Conservation (phyloP, 441 rosid genomes). For the Populus trichocarpa region DNA sequence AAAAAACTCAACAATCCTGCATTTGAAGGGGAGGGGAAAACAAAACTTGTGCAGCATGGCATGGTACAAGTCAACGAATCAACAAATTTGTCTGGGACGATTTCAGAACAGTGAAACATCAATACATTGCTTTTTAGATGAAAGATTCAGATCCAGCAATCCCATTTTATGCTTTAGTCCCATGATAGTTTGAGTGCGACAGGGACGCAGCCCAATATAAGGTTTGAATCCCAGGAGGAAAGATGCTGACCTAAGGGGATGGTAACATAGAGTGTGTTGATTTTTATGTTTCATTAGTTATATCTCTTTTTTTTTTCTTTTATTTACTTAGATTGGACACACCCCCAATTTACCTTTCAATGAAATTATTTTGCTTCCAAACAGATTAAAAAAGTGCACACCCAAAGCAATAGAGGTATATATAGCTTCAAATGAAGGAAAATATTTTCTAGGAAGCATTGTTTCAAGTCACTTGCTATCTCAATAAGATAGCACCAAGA, state of each 20-base stretch:
- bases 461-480: background rate
- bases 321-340: background rate
- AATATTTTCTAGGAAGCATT: background rate
- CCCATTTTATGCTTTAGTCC: background rate
- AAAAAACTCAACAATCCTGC: background rate
- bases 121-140: background rate
- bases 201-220: background rate
- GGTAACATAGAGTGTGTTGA: background rate
- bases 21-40: background rate
- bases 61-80: background rate
- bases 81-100: background rate
- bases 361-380: background rate
- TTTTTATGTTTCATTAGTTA: background rate
- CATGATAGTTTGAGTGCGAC: background rate
- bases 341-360: background rate
- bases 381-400: background rate
- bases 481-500: background rate
- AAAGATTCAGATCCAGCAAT: background rate
- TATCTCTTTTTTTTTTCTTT: background rate
- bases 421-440: background rate
- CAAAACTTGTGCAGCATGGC: background rate
- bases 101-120: background rate
- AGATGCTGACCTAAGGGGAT: background rate
- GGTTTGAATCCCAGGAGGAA: background rate
- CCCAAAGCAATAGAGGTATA: background rate